Base-by-base conservation (phyloP, 192 early-diverging fungal genomes). In the Podila epicladia region DNA sequence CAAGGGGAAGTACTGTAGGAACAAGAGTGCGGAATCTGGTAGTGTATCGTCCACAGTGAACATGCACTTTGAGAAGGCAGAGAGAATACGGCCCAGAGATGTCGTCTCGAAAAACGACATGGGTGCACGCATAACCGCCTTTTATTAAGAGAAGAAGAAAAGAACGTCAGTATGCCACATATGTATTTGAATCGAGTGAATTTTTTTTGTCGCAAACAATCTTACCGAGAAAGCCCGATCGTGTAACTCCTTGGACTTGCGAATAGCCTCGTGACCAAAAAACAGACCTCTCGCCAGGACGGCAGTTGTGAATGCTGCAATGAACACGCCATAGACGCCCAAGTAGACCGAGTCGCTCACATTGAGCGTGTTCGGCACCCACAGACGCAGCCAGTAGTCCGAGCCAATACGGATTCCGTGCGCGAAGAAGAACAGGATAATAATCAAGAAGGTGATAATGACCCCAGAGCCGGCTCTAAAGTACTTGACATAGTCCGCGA, bases 61-160 rank as follows among this genome's bases (percentile, higher is more conserved):
- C 82, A 96, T 92, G 80, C 96, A 93, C 49, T 93, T 91, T 29
- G 92, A 88, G 73, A 94, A 95, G 17, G 96, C 85, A 75, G 94
- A 97, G 49, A 96, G 85, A 58, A 96, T 93, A 33, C 94, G 89
- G 32, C 94, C 94, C 32, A 75, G 41, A 12, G 73, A 69, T 2
- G 66, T 75, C 7, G 67, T 69, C 51, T 75, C 73, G 69, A 89
- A 89, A 67, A 84, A 89, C 20, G 68, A 69, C 83, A 86, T 86
- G 20, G 88, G 88, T 4, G 88, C 82, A 29, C 83, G 85, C 33
- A 94, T 66, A n/a, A 93, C 86, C 20, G 87, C 89, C 91, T 91
- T 41, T 83, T 75, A 61, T 89, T 88, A 20, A 84, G 90, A 67
- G 88, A 90, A 37, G 67, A 84, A 11, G 82, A 73, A 90, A 92